Evolutionary conservation across 2,329 filamentous ascomycete species (phyloP).

Genomic region (Colletotrichum higginsianum): DNA sequence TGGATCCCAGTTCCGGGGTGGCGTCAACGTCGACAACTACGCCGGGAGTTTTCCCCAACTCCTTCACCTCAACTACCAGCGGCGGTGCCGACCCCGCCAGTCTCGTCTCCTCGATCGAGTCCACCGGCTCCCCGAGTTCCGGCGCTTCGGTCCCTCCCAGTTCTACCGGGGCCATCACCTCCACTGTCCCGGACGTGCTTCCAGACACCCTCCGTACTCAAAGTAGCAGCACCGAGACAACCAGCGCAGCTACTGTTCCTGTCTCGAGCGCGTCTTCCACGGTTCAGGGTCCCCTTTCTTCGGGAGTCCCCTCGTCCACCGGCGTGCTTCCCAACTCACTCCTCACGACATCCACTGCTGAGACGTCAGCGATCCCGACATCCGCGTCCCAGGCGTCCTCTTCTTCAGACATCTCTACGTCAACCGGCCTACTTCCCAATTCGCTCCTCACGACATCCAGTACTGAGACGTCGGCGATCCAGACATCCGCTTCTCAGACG

Average conservation of each 20-base stretch:
- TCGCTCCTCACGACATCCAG: too few relatives aligned
- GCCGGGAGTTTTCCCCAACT: neutral
- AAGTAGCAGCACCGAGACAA: neutral
- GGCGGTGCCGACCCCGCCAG: neutral
- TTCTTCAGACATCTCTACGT: too few relatives aligned
- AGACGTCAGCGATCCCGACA: too few relatives aligned
- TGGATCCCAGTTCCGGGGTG: neutral
- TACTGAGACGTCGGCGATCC: too few relatives aligned
- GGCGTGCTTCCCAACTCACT: too few relatives aligned
- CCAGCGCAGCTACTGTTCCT: neutral
- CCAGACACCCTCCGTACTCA: neutral
- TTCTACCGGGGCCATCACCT: neutral
- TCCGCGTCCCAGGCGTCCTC: too few relatives aligned
- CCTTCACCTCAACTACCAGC: neutral
- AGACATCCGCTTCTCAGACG: too few relatives aligned
- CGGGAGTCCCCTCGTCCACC: too few relatives aligned
- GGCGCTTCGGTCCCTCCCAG: neutral
- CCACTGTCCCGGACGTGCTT: neutral
- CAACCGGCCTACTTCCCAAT: too few relatives aligned
- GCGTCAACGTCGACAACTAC: neutral
- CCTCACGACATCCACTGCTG: too few relatives aligned
- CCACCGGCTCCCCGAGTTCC: neutral
- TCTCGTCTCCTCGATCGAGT: neutral
- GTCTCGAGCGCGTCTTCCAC: neutral
- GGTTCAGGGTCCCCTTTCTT: too few relatives aligned